A percentile compares a stretch with the other conserved stretches of the same genome.
These are phyloP conservation scores for Aspergillus sp. DNA, from an alignment of 2,329 filamentous ascomycete genomes.

Conservation along the genomic window DNA sequence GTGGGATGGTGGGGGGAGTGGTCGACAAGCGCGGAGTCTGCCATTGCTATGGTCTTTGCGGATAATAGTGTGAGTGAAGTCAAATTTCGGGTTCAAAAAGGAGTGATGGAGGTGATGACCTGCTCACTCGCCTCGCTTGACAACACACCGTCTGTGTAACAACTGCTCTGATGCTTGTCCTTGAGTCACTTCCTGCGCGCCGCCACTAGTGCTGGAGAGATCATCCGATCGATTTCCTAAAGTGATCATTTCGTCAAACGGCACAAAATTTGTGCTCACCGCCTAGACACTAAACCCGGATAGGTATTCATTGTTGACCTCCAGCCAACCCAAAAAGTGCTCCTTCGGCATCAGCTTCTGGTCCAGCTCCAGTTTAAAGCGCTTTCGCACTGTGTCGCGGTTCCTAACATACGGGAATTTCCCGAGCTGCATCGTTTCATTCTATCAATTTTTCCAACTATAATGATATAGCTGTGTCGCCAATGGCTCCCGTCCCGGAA, in stretches of 20 bases:
- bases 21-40: slow-evolving; percentile 59
- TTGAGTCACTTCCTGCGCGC: slow-evolving; percentile 10
- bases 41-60: slow-evolving; percentile 40
- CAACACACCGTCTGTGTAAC: not conserved
- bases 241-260: slow-evolving; percentile 15
- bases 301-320: slow-evolving; percentile 41
- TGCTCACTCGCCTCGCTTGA: not conserved
- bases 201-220: slow-evolving; percentile 5
- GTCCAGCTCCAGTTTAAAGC: slow-evolving; percentile 25
- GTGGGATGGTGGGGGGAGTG: slow-evolving; percentile 80
- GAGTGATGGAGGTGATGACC: not conserved
- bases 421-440: slow-evolving; percentile 4
- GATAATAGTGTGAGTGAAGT: not conserved
- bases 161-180: not conserved
- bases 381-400: slow-evolving; percentile 16
- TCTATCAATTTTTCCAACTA: slow-evolving; percentile 21
- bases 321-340: slow-evolving; percentile 23
- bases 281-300: slow-evolving; percentile 35
- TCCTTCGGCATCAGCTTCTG: slow-evolving; percentile 30
- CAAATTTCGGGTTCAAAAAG: not conserved
- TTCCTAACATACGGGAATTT: slow-evolving; percentile 7
- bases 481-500: slow-evolving; percentile 70
- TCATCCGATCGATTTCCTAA: slow-evolving; percentile 18
- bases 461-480: slow-evolving; percentile 43
- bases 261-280: slow-evolving; percentile 26